Evolutionary conservation across 345 rosid species (phyloP).

Genomic region (Acer yangbiense): DNA sequence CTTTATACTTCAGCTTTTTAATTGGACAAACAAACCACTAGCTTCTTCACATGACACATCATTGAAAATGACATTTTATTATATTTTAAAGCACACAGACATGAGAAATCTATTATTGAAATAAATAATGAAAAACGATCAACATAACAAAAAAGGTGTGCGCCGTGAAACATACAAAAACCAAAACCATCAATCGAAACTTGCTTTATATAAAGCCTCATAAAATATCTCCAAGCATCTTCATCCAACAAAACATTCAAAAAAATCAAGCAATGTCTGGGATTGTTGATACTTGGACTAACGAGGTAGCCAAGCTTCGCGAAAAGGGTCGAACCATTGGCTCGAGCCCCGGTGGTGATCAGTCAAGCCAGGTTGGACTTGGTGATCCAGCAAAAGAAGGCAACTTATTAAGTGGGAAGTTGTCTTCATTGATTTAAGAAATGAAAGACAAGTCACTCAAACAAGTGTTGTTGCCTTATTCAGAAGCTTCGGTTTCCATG

Average conservation of each 20-base stretch:
- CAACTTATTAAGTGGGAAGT: constrained; percentile 7
- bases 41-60: background rate
- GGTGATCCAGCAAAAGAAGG: constrained; percentile 9
- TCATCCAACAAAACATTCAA: background rate
- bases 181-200: background rate
- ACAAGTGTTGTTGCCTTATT: background rate
- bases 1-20: background rate
- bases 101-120: background rate
- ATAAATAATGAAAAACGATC: background rate
- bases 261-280: constrained; percentile 39
- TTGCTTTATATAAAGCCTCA: background rate
- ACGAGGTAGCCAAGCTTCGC: constrained; percentile 36
- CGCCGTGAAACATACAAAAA: background rate
- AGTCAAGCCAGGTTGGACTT: constrained; percentile 12
- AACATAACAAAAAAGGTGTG: background rate
- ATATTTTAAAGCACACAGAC: background rate
- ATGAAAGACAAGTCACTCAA: background rate
- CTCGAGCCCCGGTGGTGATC: background rate
- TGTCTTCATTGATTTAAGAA: constrained; percentile 13
- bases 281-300: constrained; percentile 48
- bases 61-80: background rate
- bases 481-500: constrained; percentile 37
- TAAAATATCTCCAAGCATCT: background rate
- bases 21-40: background rate
- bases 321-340: constrained; percentile 34